Evolutionary conservation across 176 grass and related monocot genomes (phyloP), one percentile per base, ranked within the genome.

Genomic region (Avena insularis): DNA sequence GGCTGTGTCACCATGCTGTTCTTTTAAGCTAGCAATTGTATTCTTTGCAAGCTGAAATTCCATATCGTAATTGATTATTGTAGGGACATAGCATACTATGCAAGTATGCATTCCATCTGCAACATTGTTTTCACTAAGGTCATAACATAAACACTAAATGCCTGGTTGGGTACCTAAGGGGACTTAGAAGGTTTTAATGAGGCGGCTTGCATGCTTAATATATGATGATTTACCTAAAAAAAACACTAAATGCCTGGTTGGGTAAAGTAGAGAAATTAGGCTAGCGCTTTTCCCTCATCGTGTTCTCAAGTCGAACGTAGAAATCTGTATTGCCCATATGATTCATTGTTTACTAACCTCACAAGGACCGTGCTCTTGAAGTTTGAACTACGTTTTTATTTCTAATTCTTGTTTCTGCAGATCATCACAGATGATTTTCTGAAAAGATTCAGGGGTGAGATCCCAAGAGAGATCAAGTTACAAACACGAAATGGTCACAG

Each of bases 401-500:
- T 36, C 0, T 38, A 20, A 59, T 40, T 78, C 53, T 78, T 46
- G 38, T 47, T 38, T 59, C 53, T 57, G 54, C 31, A 78, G 76
- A 78, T 40, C 4, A 33, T 78, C 31, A 53, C 76, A 59, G 76
- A 21, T 57, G 76, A 78, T 58, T 78, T 78, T 78, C 9, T 78
- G 29, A 35, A 36, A 38, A 31, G 76, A 58, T 78, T 78, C 54
- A 78, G 19, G 75, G 54, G 54, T 20, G 53, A 78, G 76, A 57
- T 78, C 17, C 53, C 76, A 38, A 53, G 31, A 56, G 76, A 58
- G 76, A 59, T 78, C 53, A 78, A n/a, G 17, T 11, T 78, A 36
- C 5, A 78, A 58, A 78, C 76, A 78, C 76, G 54, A 56, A 78
- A 78, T 78, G 53, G 76, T 58, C 53, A 59, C 51, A 59, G 53